Evolutionary conservation across 1,284 basidiomycete species (phyloP), one percentile per base, ranked within the genome.

Genomic region (Naganishia cerealis): DNA sequence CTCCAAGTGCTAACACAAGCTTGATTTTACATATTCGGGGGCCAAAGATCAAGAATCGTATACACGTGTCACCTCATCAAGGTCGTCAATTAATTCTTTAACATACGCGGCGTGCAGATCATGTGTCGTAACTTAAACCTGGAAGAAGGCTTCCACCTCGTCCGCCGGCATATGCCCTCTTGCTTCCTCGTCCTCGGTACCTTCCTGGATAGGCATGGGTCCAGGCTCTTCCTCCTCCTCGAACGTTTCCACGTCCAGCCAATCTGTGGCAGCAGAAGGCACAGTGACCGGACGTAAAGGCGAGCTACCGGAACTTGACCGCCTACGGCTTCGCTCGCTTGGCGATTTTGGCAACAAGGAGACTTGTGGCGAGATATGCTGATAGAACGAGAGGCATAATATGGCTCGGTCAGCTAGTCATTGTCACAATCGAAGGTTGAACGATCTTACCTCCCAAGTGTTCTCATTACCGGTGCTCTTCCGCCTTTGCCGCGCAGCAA

Each of bases 341-440:
- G 92, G 92, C 0, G 91, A 92, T 76, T 92, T 91, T 0, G 92
- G 90, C 56, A 95, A 83, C 21, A 91, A 89, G 29, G 90, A 90
- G 86, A 95, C 89, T 79, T 91, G 90, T 1, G 92, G 91, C 71
- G 92, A 94, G 89, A 95, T 91, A 75, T 94, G 92, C 92, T 94
- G 72, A 18, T n/a, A 68, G 50, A 63, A 57, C 38, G 52, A 59
- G 62, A 50, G 16, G 67, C 24, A 91, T 6, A 33, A 33, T 33
- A 92, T 94, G 72, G 18, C 12, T 69, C 48, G 59, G 56, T 50
- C 55, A 59, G 62, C 42, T 15, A 65, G 15, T 18, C 8, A 16
- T 15, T 18, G 56, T 43, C n/a, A 33, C 38, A 61, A 21, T 36
- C 42, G 52, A 48, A 33, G 21, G 8, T 13, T 58, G 24, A 4